Evolutionary conservation across 106 monocot species (phyloP).

Genomic region (Dendrobium catenatum): DNA sequence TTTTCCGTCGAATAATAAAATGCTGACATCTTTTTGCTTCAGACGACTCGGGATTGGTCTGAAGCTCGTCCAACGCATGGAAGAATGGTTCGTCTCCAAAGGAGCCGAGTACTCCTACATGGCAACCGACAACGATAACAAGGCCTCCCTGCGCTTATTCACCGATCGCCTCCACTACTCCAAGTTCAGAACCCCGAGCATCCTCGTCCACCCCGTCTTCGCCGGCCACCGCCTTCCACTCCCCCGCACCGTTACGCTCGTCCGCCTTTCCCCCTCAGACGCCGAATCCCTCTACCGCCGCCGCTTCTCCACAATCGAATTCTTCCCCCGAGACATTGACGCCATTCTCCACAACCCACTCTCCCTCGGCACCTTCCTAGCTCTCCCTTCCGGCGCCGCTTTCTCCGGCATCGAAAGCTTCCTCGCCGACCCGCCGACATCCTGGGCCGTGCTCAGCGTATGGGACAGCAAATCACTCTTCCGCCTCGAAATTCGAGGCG

Average conservation of each 20-base stretch:
- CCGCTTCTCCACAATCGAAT: constrained; percentile 37
- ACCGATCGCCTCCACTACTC: constrained; percentile 53
- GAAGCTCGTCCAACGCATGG: constrained; percentile 42
- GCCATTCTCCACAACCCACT: constrained; percentile 40
- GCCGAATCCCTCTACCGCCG: constrained; percentile 44
- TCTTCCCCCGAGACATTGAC: constrained; percentile 66
- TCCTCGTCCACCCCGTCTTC: constrained; percentile 77
- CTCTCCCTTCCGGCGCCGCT: background rate
- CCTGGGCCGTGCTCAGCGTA: constrained; percentile 57
- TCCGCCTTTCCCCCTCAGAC: constrained; percentile 23
- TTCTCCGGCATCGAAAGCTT: constrained; percentile 16
- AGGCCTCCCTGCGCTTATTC: constrained; percentile 55
- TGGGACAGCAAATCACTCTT: constrained; percentile 58
- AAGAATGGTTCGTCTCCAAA: constrained; percentile 51
- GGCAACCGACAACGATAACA: constrained; percentile 77
- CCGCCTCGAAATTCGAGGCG: constrained; percentile 48
- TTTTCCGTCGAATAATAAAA: background rate
- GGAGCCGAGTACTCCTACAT: constrained; percentile 82
- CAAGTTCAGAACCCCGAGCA: constrained; percentile 63
- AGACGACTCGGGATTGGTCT: constrained; percentile 58
- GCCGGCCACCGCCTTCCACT: constrained; percentile 31
- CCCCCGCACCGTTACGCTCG: constrained; percentile 16
- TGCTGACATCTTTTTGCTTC: background rate
- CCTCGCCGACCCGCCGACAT: constrained; percentile 34
- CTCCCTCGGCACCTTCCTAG: constrained; percentile 47